Base-by-base conservation (phyloP, 2,329 filamentous ascomycete species). In the Penicillium occitanis region DNA sequence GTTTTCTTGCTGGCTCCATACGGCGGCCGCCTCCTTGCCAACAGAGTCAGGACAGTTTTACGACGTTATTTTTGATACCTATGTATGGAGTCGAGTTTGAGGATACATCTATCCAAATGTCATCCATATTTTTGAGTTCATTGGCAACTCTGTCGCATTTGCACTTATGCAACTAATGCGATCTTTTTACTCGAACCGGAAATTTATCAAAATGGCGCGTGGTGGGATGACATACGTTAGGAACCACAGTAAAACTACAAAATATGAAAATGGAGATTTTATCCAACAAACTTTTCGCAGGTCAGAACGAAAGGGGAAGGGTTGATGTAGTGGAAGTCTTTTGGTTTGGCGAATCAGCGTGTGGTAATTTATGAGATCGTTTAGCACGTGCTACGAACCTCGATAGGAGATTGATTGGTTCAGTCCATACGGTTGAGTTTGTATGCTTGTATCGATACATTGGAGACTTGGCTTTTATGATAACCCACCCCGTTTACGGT, bases 211-310 rank as follows among this genome's bases (percentile, higher is more conserved):
- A 35, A 13, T 37, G 13, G 51, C 51, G 51, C 8, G n/a, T 35
- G 30, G 10, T 35, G 17, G 25, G 33, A 55, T 55, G 51, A 19
- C 51, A 55, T 35, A 14, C 8, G 22, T 14, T 37, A 17, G 13
- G 13, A 22, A 19, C 7, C 19, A 48, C 14, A 28, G 50, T n/a
- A 19, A 22, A 55, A 10, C 4, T 14, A 50, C 8, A 10, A 57
- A 57, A 57, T 57, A 57, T 40, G 53, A 57, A 57, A 40, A 57
- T 57, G 33, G 53, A 14, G 51, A 19, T 37, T 37, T 48, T 33
- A 5, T 30, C 50, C 50, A 53, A 53, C 50, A 51, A 51, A 46
- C 40, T 42, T 42, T 42, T 17, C 17, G 17, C 2, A 30, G 30
- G 25, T 30, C 14, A 33, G n/a, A 30, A n/a, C 17, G 30, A 37